Evolutionary conservation across 2,329 filamentous ascomycete species (phyloP).

Genomic region (Thermothelomyces thermophilus): DNA sequence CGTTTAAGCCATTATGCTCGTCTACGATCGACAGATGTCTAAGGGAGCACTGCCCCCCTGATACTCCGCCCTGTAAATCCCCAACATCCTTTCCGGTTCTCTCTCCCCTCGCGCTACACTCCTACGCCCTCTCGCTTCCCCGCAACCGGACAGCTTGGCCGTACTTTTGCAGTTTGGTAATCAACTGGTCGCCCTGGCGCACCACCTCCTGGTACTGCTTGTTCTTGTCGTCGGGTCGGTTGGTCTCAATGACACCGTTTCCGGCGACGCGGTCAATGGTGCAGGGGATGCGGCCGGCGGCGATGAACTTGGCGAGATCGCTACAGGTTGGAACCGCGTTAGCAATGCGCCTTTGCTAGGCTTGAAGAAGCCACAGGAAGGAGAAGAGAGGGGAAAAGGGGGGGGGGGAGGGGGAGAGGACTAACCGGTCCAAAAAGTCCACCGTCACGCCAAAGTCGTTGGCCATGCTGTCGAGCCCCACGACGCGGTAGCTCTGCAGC

Average conservation of each 20-base stretch:
- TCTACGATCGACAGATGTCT: too few species aligned
- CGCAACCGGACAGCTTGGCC: slow-evolving; percentile 90
- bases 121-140: slow-evolving; percentile 81
- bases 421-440: slow-evolving; percentile 89
- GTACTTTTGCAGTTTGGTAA: slow-evolving; percentile 99
- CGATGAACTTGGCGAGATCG: slow-evolving; percentile 95
- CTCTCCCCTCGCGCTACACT: background rate
- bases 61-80: background rate
- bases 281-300: slow-evolving; percentile 86
- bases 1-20: too few species aligned
- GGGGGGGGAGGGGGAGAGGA: too few species aligned
- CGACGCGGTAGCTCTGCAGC: slow-evolving; percentile 92
- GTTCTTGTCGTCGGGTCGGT: slow-evolving; percentile 97
- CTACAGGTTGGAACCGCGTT: slow-evolving; percentile 37
- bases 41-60: too few species aligned
- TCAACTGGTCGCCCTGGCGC: slow-evolving; percentile 93
- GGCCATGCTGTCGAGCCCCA: slow-evolving; percentile 96
- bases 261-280: slow-evolving; percentile 96
- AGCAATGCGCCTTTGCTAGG: background rate
- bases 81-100: too few species aligned
- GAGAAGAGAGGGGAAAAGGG: too few species aligned
- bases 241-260: slow-evolving; percentile 96
- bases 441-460: slow-evolving; percentile 94
- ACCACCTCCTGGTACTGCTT: slow-evolving; percentile 99
- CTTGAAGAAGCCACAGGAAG: background rate